These are phyloP conservation scores for Rhazya stricta DNA, from an alignment of 257 asterid species.

Conservation along the genomic window DNA sequence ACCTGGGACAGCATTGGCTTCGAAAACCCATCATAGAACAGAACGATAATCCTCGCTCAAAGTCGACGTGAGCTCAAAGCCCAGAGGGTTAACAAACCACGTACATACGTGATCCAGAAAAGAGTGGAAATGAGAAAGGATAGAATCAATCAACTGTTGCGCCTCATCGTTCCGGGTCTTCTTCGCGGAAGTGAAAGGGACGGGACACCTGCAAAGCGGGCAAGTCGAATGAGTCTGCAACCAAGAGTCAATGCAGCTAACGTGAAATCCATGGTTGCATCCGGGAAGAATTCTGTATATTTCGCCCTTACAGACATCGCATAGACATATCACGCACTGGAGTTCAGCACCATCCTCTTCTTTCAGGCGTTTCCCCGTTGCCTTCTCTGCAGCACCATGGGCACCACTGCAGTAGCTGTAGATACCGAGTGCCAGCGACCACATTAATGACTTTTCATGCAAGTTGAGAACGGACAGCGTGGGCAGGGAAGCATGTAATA, in stretches of 20 bases:
- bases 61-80: constrained; percentile 6
- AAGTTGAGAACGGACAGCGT: constrained; percentile 4
- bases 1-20: not conserved
- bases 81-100: constrained; percentile 22
- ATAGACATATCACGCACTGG: constrained; percentile 34
- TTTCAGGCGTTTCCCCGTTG: not conserved
- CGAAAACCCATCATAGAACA: not conserved
- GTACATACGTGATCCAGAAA: constrained; percentile 14
- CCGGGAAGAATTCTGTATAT: constrained; percentile 19
- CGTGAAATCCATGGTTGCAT: constrained; percentile 37
- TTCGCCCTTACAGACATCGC: constrained; percentile 26
- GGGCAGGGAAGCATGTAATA: constrained; percentile 9
- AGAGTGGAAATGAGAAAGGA: constrained; percentile 27
- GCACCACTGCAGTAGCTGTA: not conserved
- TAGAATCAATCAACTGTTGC: not conserved
- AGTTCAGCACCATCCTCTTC: constrained; percentile 3
- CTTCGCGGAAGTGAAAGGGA: not conserved
- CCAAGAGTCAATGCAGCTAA: constrained; percentile 35
- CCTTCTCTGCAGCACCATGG: not conserved
- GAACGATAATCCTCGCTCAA: not conserved
- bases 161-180: not conserved
- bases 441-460: not conserved
- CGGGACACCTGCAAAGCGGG: constrained; percentile 30
- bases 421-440: not conserved
- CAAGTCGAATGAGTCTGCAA: constrained; percentile 28